Conservation (phyloP, 257 asterid genomes). For the Ilex asprella region DNA sequence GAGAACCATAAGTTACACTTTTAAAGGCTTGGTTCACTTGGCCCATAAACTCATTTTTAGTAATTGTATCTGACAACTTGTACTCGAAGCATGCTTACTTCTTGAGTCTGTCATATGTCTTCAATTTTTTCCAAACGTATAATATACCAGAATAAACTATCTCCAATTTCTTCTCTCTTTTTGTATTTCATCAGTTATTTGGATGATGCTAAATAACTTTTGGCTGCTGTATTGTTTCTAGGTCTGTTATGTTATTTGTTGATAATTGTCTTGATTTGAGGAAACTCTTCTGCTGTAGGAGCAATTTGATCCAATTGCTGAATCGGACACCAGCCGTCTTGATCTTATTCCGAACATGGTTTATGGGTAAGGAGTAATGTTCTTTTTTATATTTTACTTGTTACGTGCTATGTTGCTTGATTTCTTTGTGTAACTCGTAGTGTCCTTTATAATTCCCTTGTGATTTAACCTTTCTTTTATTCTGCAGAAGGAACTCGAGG, state of each 20-base stretch:
- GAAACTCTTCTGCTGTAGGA: slow-evolving; percentile 38
- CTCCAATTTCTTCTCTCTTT: too few relatives aligned
- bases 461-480: background rate
- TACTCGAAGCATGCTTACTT: too few relatives aligned
- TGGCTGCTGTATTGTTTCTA: background rate
- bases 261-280: background rate
- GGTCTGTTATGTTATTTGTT: background rate
- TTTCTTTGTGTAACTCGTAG: background rate
- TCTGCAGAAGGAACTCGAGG: slow-evolving; percentile 46
- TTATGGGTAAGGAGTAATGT: slow-evolving; percentile 51
- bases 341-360: slow-evolving; percentile 86
- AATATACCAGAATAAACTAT: too few relatives aligned
- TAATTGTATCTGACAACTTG: too few relatives aligned
- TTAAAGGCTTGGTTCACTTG: too few relatives aligned
- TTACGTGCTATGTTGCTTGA: background rate
- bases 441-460: background rate
- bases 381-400: slow-evolving; percentile 2
- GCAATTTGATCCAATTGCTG: slow-evolving; percentile 79
- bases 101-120: too few relatives aligned
- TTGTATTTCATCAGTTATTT: background rate
- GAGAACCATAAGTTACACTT: too few relatives aligned
- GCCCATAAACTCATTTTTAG: too few relatives aligned
- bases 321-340: slow-evolving; percentile 52
- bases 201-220: background rate
- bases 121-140: too few relatives aligned